A percentile compares a stretch with the other conserved stretches of the same genome.
phyloP scores from a whole-genome alignment of 306 rosid genomes.

The Begonia fuchsioides region DNA sequence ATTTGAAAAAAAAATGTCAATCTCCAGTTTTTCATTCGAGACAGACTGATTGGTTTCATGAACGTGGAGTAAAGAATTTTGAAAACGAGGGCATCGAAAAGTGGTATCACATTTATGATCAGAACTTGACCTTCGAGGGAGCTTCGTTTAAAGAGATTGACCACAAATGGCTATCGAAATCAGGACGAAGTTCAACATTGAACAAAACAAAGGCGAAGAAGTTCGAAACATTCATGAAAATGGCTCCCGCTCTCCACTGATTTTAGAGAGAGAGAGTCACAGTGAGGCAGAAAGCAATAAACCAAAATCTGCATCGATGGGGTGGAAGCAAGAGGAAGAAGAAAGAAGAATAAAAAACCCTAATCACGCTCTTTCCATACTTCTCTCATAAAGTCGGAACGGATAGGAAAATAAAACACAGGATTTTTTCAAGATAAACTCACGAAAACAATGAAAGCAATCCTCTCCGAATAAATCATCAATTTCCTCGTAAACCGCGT shows the following conservation, averaged over 20 bases:
- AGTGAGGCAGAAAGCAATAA: conserved; percentile 31
- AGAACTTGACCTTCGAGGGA: conserved; percentile 11
- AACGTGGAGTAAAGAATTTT: not conserved
- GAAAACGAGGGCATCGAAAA: conserved; percentile 12
- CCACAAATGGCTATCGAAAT: conserved; percentile 12
- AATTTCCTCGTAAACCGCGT: not conserved
- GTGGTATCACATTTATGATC: conserved; percentile 7
- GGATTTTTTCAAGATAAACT: conserved; percentile 6
- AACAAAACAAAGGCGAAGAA: not conserved
- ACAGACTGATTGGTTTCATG: not conserved
- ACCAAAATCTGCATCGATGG: conserved; percentile 5
- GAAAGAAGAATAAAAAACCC: conserved; percentile 15
- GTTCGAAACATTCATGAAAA: not conserved
- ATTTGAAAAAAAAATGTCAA: not conserved
- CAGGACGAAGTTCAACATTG: not conserved
- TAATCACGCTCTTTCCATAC: not conserved
- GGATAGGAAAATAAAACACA: not conserved
- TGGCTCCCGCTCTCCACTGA: conserved; percentile 18
- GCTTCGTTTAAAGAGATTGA: conserved; percentile 4
- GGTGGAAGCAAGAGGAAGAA: not conserved
- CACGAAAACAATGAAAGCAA: not conserved
- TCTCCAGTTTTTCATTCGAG: conserved; percentile 1
- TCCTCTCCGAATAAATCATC: conserved; percentile 4
- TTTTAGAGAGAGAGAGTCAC: conserved; percentile 18
- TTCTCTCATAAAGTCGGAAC: not conserved